Conservation (phyloP, 306 rosid species). For the Cucumis cinereus region DNA sequence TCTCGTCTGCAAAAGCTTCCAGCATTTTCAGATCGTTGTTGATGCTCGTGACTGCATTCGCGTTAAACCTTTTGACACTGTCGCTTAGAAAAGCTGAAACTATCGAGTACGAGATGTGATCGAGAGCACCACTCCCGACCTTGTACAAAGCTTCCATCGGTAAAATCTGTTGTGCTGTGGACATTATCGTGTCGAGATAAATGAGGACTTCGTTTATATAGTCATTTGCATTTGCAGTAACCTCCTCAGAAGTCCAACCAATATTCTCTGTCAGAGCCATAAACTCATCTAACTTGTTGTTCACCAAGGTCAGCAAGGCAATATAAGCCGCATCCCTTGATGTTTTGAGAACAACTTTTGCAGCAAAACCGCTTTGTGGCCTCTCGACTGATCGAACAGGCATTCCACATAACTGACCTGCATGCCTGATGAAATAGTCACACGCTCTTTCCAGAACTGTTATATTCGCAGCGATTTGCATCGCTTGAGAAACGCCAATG, state of each 20-base stretch:
- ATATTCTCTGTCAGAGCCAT: conserved; percentile 54
- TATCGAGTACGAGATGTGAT: conserved; percentile 56
- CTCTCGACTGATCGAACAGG: conserved; percentile 43
- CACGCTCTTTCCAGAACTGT: conserved; percentile 84
- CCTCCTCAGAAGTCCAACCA: conserved; percentile 72
- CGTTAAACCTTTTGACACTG: conserved; percentile 73
- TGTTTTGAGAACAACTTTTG: conserved; percentile 59
- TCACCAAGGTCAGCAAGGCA: conserved; percentile 45
- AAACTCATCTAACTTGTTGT: conserved; percentile 52
- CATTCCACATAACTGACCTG: conserved; percentile 52
- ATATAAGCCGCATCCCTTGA: conserved; percentile 74
- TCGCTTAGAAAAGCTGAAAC: conserved; percentile 61
- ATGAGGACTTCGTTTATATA: conserved; percentile 59
- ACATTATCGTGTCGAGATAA: conserved; percentile 75
- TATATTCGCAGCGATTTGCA: conserved; percentile 94
- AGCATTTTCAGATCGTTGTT: conserved; percentile 43
- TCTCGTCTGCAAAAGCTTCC: conserved; percentile 70
- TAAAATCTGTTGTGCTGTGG: conserved; percentile 80
- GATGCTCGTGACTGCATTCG: conserved; percentile 40
- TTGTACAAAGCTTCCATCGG: conserved; percentile 74
- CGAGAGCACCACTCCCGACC: conserved; percentile 76
- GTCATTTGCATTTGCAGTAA: conserved; percentile 44
- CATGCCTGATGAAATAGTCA: conserved; percentile 65
- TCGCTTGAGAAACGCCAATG: conserved; percentile 71
- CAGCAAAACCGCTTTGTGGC: conserved; percentile 54